Evolutionary conservation across 2,329 filamentous ascomycete genomes (phyloP).

Genomic region (Fusarium sambucinum): DNA sequence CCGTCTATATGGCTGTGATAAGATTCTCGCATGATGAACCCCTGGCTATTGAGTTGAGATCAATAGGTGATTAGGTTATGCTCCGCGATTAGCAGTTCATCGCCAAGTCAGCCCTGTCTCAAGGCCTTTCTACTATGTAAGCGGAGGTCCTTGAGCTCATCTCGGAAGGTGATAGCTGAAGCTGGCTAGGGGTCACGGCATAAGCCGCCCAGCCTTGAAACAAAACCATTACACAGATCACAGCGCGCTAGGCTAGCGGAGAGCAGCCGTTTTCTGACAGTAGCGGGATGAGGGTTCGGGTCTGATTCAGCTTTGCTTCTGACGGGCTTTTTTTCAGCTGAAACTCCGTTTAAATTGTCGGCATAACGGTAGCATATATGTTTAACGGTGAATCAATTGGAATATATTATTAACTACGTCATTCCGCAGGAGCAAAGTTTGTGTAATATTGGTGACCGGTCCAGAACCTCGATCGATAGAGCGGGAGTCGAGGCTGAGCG

Average conservation of each 20-base stretch:
- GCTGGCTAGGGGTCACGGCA: slow-evolving; percentile 6
- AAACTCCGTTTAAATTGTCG: slow-evolving; percentile 14
- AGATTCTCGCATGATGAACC: slow-evolving; percentile 21
- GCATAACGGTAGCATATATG: neutral
- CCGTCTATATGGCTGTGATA: neutral
- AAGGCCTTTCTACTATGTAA: neutral
- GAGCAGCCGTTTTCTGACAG: slow-evolving; percentile 23
- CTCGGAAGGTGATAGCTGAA: neutral
- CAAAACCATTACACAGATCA: slow-evolving; percentile 20
- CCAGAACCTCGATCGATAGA: slow-evolving; percentile 19
- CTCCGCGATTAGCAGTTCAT: slow-evolving; percentile 2
- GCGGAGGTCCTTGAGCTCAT: slow-evolving; percentile 12
- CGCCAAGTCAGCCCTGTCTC: slow-evolving; percentile 2
- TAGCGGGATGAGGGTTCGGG: slow-evolving; percentile 11
- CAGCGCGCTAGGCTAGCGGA: slow-evolving; percentile 23
- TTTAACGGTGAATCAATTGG: slow-evolving; percentile 24
- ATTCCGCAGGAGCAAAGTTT: slow-evolving; percentile 29
- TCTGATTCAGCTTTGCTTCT: slow-evolving; percentile 24
- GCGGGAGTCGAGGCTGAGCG: neutral
- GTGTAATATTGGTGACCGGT: slow-evolving; percentile 10
- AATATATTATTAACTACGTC: slow-evolving; percentile 38
- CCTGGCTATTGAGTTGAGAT: slow-evolving; percentile 1
- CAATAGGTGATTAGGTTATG: neutral
- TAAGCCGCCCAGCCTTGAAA: slow-evolving; percentile 33
- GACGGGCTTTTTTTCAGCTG: slow-evolving; percentile 16